Evolutionary conservation across 2,329 filamentous ascomycete genomes (phyloP).

Genomic region (Stachybotrys chartarum): DNA sequence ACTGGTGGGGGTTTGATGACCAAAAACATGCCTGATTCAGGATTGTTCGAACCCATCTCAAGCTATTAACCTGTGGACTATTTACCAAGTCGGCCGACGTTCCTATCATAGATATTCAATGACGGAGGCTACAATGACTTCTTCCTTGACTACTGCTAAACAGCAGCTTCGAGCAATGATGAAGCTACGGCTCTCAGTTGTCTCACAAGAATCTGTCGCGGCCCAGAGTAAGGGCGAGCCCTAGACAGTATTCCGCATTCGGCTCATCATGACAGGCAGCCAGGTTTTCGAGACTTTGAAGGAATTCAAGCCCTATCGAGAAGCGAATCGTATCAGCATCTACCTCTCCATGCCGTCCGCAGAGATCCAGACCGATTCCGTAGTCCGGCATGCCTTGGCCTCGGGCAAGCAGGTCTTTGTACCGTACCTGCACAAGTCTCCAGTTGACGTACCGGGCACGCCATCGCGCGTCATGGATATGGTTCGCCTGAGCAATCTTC

Average conservation of each 20-base stretch:
- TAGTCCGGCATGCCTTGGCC: conserved; percentile 73
- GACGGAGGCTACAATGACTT: conserved; percentile 32
- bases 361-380: conserved; percentile 76
- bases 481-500: conserved; percentile 66
- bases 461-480: conserved; percentile 83
- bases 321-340: conserved; percentile 70
- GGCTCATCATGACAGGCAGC: conserved; percentile 41
- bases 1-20: background rate
- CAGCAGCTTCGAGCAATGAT: conserved; percentile 66
- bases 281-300: conserved; percentile 58
- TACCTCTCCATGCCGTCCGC: conserved; percentile 89
- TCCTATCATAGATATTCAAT: background rate
- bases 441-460: conserved; percentile 37
- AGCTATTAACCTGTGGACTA: no score
- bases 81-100: no score
- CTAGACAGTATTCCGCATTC: background rate
- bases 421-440: conserved; percentile 71
- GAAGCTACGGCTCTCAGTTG: conserved; percentile 54
- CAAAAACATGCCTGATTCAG: background rate
- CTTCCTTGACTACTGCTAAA: conserved; percentile 59
- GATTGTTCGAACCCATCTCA: no score
- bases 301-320: conserved; percentile 64
- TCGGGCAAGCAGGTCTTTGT: conserved; percentile 83
- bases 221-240: conserved; percentile 58
- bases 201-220: conserved; percentile 55